These are phyloP conservation scores for Candida sp. DNA, from an alignment of 1,139 yeast species.

Conservation along the genomic window DNA sequence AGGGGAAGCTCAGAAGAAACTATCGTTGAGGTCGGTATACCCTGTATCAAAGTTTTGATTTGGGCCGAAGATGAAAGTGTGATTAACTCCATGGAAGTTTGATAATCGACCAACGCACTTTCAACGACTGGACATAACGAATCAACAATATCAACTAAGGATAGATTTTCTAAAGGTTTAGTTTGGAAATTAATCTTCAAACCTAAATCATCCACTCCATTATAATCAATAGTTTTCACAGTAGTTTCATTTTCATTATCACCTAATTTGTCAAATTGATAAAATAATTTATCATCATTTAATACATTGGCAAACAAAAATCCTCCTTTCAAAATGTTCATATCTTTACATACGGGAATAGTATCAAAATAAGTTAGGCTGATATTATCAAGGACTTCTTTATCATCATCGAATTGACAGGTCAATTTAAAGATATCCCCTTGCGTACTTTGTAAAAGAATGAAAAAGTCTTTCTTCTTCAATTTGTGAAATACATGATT, in stretches of 20 bases:
- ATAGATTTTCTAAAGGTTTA: constrained; percentile 52
- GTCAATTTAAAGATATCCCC: constrained; percentile 82
- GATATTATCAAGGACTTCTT: constrained; percentile 38
- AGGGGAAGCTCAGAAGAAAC: constrained; percentile 74
- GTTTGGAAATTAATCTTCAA: constrained; percentile 12
- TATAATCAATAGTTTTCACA: constrained; percentile 14
- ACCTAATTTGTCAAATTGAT: constrained; percentile 79
- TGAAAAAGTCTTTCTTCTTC: constrained; percentile 59
- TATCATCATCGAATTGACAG: constrained; percentile 35
- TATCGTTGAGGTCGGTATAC: constrained; percentile 55
- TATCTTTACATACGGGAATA: constrained; percentile 51
- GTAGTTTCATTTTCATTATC: constrained; percentile 32
- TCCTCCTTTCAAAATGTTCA: constrained; percentile 72
- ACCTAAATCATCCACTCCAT: constrained; percentile 2
- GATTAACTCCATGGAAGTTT: constrained; percentile 28
- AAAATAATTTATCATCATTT: constrained; percentile 58
- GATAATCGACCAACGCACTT: constrained; percentile 34
- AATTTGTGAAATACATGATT: constrained; percentile 63
- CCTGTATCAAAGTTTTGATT: constrained; percentile 54
- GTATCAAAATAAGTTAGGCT: constrained; percentile 65
- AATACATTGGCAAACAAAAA: constrained; percentile 68
- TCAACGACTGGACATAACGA: constrained; percentile 59
- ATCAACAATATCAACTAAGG: constrained; percentile 50
- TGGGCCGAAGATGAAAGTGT: constrained; percentile 35
- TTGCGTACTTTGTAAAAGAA: constrained; percentile 62